These are phyloP conservation scores for Trichophyton schoenleinii DNA, from an alignment of 2,329 filamentous ascomycete genomes.

Conservation along the genomic window DNA sequence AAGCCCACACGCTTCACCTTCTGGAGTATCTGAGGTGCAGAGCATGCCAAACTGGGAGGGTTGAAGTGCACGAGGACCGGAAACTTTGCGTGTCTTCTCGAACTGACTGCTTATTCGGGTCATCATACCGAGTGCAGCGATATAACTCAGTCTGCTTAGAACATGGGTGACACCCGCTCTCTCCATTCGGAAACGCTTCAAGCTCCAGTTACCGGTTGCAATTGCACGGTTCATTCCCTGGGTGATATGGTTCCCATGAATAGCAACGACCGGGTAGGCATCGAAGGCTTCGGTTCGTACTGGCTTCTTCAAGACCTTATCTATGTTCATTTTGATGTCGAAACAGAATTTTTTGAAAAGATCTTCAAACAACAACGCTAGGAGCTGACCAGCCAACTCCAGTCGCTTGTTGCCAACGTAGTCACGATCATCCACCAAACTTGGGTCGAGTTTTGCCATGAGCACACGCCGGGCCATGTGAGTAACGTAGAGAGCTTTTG, in stretches of 20 bases:
- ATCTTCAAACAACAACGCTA: constrained; percentile 92
- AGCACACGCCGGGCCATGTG: constrained; percentile 95
- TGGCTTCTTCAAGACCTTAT: constrained; percentile 90
- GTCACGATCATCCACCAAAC: constrained; percentile 86
- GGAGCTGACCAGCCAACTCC: constrained; percentile 84
- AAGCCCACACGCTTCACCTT: constrained; percentile 94
- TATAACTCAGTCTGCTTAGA: constrained; percentile 87
- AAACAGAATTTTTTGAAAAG: constrained; percentile 90
- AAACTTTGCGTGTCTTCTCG: constrained; percentile 95
- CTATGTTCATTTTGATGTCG: constrained; percentile 82
- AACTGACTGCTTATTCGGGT: constrained; percentile 97
- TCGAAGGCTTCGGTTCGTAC: constrained; percentile 82
- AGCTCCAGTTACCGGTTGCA: constrained; percentile 92
- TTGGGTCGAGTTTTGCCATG: constrained; percentile 82
- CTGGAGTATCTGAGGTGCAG: constrained; percentile 90
- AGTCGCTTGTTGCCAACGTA: constrained; percentile 97
- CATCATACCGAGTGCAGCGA: constrained; percentile 98
- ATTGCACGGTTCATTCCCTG: constrained; percentile 91
- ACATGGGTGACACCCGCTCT: constrained; percentile 93
- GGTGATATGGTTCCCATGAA: constrained; percentile 77
- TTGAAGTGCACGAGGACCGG: constrained; percentile 85
- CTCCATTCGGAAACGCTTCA: constrained; percentile 99
- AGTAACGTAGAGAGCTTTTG: constrained; percentile 92
- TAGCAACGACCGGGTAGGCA: constrained; percentile 68
- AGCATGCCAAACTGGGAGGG: constrained; percentile 98